These are phyloP conservation scores for Clathrus columnatus DNA, from an alignment of 768 basidiomycete species.

Conservation along the genomic window DNA sequence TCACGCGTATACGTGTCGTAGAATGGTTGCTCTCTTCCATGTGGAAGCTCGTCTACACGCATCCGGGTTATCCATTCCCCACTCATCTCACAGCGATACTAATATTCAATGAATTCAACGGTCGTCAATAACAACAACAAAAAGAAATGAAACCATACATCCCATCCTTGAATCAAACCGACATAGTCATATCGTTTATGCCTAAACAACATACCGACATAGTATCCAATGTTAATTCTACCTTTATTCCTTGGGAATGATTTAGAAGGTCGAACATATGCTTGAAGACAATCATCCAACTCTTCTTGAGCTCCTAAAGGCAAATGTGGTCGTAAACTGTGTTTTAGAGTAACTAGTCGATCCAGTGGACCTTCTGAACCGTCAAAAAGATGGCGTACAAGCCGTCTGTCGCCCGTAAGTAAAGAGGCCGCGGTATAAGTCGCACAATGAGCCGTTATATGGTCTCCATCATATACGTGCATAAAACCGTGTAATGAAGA, in stretches of 20 bases:
- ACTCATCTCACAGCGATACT: constrained; percentile 27
- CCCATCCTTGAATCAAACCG: constrained; percentile 42
- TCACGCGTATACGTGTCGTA: constrained; percentile 31
- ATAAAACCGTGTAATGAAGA: constrained; percentile 20
- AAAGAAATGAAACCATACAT: constrained; percentile 26
- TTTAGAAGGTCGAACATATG: constrained; percentile 21
- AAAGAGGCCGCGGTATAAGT: constrained; percentile 14
- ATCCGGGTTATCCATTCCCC: constrained; percentile 38
- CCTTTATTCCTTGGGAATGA: constrained; percentile 18
- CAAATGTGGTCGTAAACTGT: constrained; percentile 29
- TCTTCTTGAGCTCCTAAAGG: constrained; percentile 16
- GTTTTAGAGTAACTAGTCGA: constrained; percentile 32
- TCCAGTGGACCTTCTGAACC: constrained; percentile 31
- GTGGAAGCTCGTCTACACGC: constrained; percentile 30
- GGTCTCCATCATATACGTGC: background rate
- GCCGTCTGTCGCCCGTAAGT: constrained; percentile 11
- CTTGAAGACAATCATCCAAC: constrained; percentile 16
- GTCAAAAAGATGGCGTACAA: constrained; percentile 12
- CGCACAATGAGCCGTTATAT: constrained; percentile 15
- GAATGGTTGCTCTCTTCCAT: constrained; percentile 42
- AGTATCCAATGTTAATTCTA: constrained; percentile 26
- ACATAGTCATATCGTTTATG: constrained; percentile 32
- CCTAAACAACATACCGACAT: constrained; percentile 41
- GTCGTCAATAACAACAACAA: background rate
- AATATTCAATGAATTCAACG: background rate